Base-by-base conservation (phyloP, 2,329 filamentous ascomycete species). In the Metarhizium anisopliae region DNA sequence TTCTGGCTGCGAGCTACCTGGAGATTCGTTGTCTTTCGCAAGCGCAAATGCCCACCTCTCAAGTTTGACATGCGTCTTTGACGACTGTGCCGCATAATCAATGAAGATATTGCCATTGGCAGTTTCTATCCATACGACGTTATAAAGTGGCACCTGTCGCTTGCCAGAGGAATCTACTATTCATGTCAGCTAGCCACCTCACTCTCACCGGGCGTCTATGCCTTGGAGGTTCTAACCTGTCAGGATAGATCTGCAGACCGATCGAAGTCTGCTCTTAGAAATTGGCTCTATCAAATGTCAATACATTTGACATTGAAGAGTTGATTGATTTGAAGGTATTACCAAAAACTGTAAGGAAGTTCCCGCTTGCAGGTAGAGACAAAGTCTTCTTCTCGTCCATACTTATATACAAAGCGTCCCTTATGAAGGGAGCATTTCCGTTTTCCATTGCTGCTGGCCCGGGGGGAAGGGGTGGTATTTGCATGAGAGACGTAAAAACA, bases 91-190 rank as follows among this genome's bases (percentile, higher is more conserved):
- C 50, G 90, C 90, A 68, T 90, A 94, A 53, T 86, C 82, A 66
- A 97, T 84, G 7, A 79, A 80, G 52, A 96, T 72, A 35, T 80
- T 77, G 55, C 75, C 75, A 49, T 80, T 76, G 51, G 77, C 74
- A 32, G 87, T 68, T 61, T 89, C 84, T 43, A 87, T 89, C 86
- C 90, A 95, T 51, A 96, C 83, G 59, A 96, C 74, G 67, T 95
- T 88, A 74, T 89, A 92, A 59, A 90, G 86, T 2, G 89, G 85
- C 35, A 96, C 86, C 5, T 64, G 64, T 25, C 68, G 61, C 11
- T 62, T 65, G 8, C 61, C 55, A 49, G 56, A 51, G n/a, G 59
- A 56, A 53, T 61, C 68, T 70, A 51, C 35, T 35, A 45, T 40
- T 18, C 10, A 36, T 47, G 56, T 56, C 42, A 59, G 58, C 56